These are phyloP conservation scores for Secale cereale DNA, from an alignment of 176 grass and related monocot genomes.

Conservation along the genomic window DNA sequence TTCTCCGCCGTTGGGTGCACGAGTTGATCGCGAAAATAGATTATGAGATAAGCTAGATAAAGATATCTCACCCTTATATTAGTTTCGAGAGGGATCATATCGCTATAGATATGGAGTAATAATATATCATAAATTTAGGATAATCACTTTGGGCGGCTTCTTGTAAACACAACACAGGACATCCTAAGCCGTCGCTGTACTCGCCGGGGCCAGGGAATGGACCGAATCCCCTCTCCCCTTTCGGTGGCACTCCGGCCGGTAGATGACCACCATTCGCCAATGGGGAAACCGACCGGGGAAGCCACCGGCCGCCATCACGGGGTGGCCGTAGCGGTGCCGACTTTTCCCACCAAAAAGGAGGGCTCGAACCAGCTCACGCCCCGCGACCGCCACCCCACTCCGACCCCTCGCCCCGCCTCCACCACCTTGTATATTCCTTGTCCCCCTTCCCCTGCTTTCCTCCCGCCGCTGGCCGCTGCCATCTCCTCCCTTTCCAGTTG, in stretches of 20 bases:
- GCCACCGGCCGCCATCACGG: background rate
- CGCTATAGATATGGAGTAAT: no score
- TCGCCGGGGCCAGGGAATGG: background rate
- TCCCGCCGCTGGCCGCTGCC: background rate
- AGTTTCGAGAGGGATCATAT: no score
- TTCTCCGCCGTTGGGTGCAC: no score
- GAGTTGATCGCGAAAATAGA: no score
- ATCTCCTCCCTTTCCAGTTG: constrained; percentile 31
- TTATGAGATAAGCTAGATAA: no score
- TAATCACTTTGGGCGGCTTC: no score
- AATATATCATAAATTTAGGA: no score
- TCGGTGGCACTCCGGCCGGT: background rate
- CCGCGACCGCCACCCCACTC: constrained; percentile 44
- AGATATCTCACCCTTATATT: no score
- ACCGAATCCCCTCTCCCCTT: background rate
- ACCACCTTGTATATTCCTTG: constrained; percentile 52
- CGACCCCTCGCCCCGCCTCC: background rate
- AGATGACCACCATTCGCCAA: background rate
- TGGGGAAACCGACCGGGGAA: background rate
- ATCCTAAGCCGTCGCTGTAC: no score
- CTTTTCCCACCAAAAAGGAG: constrained; percentile 23
- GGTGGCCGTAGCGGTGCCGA: constrained; percentile 8
- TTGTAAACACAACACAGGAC: no score
- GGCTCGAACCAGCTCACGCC: constrained; percentile 32
- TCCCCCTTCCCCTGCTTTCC: background rate